These are phyloP conservation scores for Zymoseptoria ardabiliae DNA, from an alignment of 2,329 filamentous ascomycete genomes.

Conservation along the genomic window DNA sequence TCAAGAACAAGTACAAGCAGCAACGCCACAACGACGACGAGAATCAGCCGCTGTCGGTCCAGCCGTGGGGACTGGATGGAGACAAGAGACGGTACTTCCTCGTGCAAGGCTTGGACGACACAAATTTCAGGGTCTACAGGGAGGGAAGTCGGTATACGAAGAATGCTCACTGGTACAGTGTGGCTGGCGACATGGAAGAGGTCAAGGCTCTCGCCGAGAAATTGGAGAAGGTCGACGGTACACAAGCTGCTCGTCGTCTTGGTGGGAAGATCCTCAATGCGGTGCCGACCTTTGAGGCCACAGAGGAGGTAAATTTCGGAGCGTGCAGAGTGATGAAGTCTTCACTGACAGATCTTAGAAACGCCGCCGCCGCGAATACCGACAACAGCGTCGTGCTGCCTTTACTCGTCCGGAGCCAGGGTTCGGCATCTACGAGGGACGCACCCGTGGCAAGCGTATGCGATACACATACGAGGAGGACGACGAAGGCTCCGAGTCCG, in stretches of 20 bases:
- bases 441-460: slow-evolving; percentile 89
- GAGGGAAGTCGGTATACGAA: slow-evolving; percentile 77
- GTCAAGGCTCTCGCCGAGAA: slow-evolving; percentile 67
- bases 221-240: slow-evolving; percentile 67
- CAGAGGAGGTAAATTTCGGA: slow-evolving; percentile 64
- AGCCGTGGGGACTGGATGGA: slow-evolving; percentile 83
- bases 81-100: slow-evolving; percentile 91
- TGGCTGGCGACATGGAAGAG: slow-evolving; percentile 86
- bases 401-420: slow-evolving; percentile 83
- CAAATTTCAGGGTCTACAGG: slow-evolving; percentile 84
- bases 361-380: slow-evolving; percentile 86
- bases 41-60: slow-evolving; percentile 83
- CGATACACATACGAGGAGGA: slow-evolving; percentile 93
- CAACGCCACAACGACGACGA: slow-evolving; percentile 67
- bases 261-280: slow-evolving; percentile 70
- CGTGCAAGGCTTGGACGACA: slow-evolving; percentile 89
- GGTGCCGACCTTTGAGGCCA: slow-evolving; percentile 83
- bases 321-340: background rate
- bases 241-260: slow-evolving; percentile 70
- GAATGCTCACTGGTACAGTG: slow-evolving; percentile 77
- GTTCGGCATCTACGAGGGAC: slow-evolving; percentile 90
- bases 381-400: slow-evolving; percentile 73
- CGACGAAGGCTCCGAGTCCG: slow-evolving; percentile 59
- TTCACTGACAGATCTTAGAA: slow-evolving; percentile 50
- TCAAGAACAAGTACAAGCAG: slow-evolving; percentile 85